Percentiles rank a stretch among this genome's conserved stretches.
These are phyloP conservation scores for Aspergillus panamensis DNA, from an alignment of 495 filamentous ascomycete species.

Conservation along the genomic window DNA sequence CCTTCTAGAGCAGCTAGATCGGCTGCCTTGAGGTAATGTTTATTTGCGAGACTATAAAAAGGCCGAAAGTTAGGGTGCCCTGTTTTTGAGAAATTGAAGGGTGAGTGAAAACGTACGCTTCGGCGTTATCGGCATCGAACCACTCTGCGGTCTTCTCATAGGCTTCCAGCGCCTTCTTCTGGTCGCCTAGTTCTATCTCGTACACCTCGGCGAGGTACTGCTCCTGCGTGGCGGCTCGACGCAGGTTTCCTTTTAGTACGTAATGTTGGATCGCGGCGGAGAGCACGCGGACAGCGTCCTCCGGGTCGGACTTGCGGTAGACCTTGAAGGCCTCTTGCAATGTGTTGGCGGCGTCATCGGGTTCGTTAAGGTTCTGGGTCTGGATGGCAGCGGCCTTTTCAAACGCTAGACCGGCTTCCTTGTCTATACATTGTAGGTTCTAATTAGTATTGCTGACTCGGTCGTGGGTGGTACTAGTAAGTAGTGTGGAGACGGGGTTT, in stretches of 20 bases:
- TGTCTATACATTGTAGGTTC: constrained; percentile 46
- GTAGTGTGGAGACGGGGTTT: constrained; percentile 8
- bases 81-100: not conserved
- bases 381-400: constrained; percentile 77
- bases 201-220: constrained; percentile 80
- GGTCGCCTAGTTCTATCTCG: constrained; percentile 74
- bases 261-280: constrained; percentile 74
- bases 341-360: constrained; percentile 82
- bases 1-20: constrained; percentile 76
- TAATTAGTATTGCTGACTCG: not conserved
- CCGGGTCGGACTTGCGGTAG: constrained; percentile 75
- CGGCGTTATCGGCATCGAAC: constrained; percentile 84
- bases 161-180: constrained; percentile 68
- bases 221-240: constrained; percentile 82
- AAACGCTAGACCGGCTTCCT: constrained; percentile 76
- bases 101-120: constrained; percentile 55
- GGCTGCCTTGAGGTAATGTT: constrained; percentile 81
- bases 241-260: constrained; percentile 77
- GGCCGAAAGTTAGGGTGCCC: constrained; percentile 1
- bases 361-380: constrained; percentile 72
- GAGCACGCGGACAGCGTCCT: constrained; percentile 73
- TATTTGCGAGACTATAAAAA: constrained; percentile 73
- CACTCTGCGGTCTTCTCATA: constrained; percentile 81
- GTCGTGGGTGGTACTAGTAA: not conserved
- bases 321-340: constrained; percentile 77